A percentile compares a stretch with the other conserved stretches of the same genome.
Evolutionary conservation across 163 green algal genomes (phyloP).

Genomic region (Volvox carteri): DNA sequence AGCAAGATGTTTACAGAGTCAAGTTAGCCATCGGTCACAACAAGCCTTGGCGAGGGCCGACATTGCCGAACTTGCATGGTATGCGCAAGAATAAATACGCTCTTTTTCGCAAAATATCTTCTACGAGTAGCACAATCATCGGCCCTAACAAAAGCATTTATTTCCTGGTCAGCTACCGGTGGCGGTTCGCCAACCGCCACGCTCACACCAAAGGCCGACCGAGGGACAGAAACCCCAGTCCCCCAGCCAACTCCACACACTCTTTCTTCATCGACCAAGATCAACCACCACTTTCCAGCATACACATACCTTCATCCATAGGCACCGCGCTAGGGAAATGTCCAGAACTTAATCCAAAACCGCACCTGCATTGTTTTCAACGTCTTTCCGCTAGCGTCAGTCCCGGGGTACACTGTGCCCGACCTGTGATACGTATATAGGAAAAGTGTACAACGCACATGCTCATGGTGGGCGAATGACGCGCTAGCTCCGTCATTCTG

Average conservation of each 20-base stretch:
- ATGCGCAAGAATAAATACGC: background rate
- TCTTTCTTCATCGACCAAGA: background rate
- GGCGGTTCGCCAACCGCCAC: too few relatives aligned
- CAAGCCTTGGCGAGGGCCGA: too few relatives aligned
- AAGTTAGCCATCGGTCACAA: too few relatives aligned
- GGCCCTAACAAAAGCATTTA: too few relatives aligned
- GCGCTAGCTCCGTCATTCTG: constrained; percentile 11
- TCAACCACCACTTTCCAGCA: too few relatives aligned
- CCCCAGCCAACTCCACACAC: background rate
- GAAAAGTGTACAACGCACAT: background rate
- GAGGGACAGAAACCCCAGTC: background rate
- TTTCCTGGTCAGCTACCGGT: too few relatives aligned
- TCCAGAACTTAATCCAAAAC: background rate
- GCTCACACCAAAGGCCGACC: too few relatives aligned
- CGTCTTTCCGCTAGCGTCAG: background rate
- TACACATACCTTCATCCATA: too few relatives aligned
- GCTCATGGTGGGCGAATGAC: constrained; percentile 25
- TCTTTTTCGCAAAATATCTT: background rate
- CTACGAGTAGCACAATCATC: background rate
- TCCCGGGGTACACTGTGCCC: background rate
- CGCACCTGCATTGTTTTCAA: background rate
- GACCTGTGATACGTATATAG: background rate
- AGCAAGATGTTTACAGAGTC: too few relatives aligned
- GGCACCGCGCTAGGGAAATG: background rate
- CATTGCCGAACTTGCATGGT: too few relatives aligned